These are phyloP conservation scores for Penicillium flavigenum DNA, from an alignment of 495 filamentous ascomycete species.

Conservation along the genomic window DNA sequence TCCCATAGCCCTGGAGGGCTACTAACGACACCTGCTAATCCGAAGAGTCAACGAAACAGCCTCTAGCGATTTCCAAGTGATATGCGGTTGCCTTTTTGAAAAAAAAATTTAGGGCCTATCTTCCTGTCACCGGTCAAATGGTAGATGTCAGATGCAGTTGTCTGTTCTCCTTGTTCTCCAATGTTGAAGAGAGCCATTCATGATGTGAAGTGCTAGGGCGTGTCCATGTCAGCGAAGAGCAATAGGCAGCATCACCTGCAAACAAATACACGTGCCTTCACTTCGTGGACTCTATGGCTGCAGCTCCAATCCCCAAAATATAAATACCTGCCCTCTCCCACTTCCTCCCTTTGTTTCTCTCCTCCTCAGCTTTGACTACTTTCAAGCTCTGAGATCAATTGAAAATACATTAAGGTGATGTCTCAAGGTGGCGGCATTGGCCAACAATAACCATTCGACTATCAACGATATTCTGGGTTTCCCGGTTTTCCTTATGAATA, in stretches of 20 bases:
- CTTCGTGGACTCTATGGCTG: background rate
- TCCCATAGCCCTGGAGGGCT: background rate
- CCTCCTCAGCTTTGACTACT: background rate
- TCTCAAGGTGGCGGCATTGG: background rate
- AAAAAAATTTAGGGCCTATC: too few relatives aligned
- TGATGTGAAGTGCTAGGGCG: background rate
- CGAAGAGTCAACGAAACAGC: background rate
- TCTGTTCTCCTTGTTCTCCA: too few relatives aligned
- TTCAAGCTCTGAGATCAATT: background rate
- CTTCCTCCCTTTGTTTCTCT: background rate
- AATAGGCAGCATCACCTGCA: background rate
- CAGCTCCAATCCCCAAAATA: background rate
- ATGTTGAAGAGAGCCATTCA: background rate
- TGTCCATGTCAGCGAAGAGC: background rate
- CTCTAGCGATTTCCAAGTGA: background rate
- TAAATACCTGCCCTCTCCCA: background rate
- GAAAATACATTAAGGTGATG: background rate
- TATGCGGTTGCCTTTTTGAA: background rate
- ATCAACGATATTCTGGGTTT: background rate
- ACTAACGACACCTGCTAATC: background rate
- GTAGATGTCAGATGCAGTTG: background rate
- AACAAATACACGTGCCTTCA: background rate
- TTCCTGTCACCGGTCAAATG: too few relatives aligned
- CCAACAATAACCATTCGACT: background rate
- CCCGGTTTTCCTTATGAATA: background rate